Evolutionary conservation across 2,329 filamentous ascomycete genomes (phyloP), one percentile per base, ranked within the genome.

Genomic region (Tolypocladium ophioglossoides): DNA sequence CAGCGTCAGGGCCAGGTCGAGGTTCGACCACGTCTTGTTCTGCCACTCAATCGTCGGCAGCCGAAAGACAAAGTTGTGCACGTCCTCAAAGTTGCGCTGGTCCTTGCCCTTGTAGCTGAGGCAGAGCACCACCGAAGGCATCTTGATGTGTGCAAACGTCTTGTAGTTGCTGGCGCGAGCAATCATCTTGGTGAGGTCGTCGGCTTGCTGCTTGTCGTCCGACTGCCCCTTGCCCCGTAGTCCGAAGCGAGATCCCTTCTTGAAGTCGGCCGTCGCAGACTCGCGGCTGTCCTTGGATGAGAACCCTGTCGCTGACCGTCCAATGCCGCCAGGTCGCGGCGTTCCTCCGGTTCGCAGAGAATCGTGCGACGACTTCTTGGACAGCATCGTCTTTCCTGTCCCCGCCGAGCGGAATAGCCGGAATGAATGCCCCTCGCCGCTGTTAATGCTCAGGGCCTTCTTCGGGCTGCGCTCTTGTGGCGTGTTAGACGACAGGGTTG

Each of bases 1-100:
- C 53, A 99, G 78, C 16, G 91, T 87, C 50, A 97, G 78, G 0
- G 92, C 91, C 11, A 99, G 82, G 65, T 99, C 94, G 8, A 99
- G 80, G 68, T 97, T 99, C 8, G 91, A 96, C 94, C 94, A 99
- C 10, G 91, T 97, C 76, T 99, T 99, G 78, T 99, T 99, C 59
- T 90, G 84, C 74, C 96, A 97, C 68, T 99, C 94, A 49, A 99
- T 85, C 2, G 88, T 87, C 4, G 94, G 94, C 72, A 99, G 83
- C 37, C 90, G 85, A 80, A 99, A 99, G 50, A 99, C 94, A 62
- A 99, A 95, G 66, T 97, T 87, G 71, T 99, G 92, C 18, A 99
- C 87, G 69, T 99, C 95, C 72, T 96, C 91, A 55, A 99, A 80
- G 64, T 97, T 99, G 66, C 91, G 89, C 60, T 95, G 89, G 47